A percentile compares a stretch with the other conserved stretches of the same genome.
phyloP scores from a whole-genome alignment of 768 basidiomycete species.

The Amanita rimosa region DNA sequence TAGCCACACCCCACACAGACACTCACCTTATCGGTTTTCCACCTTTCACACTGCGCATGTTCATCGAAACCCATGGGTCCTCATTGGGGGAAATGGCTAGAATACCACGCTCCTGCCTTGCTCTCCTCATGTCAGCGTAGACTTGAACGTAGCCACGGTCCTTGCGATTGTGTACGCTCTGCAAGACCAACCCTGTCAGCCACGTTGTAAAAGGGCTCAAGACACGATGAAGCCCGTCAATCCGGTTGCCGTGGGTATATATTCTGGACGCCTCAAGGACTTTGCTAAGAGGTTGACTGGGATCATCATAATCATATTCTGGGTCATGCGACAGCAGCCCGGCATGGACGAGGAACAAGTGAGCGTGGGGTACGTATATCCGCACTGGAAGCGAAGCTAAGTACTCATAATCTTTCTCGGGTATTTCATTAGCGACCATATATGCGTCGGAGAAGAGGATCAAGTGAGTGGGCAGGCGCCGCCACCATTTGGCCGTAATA shows the following conservation, averaged over 20 bases:
- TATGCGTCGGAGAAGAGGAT: constrained; percentile 70
- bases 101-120: constrained; percentile 58
- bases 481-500: constrained; percentile 29
- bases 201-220: not conserved
- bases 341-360: constrained; percentile 73
- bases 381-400: constrained; percentile 62
- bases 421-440: constrained; percentile 56
- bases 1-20: not conserved
- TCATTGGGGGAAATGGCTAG: constrained; percentile 68
- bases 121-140: constrained; percentile 28
- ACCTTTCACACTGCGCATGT: constrained; percentile 51
- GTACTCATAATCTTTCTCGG: constrained; percentile 56
- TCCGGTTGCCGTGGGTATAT: not conserved
- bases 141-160: constrained; percentile 1
- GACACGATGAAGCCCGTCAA: not conserved
- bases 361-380: constrained; percentile 64
- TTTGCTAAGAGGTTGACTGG: constrained; percentile 61
- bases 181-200: not conserved
- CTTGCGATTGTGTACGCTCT: not conserved
- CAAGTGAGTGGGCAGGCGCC: constrained; percentile 57
- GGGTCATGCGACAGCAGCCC: constrained; percentile 74
- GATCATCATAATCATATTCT: constrained; percentile 30
- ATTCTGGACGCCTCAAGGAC: constrained; percentile 29
- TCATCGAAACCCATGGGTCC: constrained; percentile 66
- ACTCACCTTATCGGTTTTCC: constrained; percentile 31